A percentile compares a stretch with the other conserved stretches of the same genome.
Evolutionary conservation across 2,329 filamentous ascomycete genomes (phyloP).

Genomic region (Ceratocystis albifundus): DNA sequence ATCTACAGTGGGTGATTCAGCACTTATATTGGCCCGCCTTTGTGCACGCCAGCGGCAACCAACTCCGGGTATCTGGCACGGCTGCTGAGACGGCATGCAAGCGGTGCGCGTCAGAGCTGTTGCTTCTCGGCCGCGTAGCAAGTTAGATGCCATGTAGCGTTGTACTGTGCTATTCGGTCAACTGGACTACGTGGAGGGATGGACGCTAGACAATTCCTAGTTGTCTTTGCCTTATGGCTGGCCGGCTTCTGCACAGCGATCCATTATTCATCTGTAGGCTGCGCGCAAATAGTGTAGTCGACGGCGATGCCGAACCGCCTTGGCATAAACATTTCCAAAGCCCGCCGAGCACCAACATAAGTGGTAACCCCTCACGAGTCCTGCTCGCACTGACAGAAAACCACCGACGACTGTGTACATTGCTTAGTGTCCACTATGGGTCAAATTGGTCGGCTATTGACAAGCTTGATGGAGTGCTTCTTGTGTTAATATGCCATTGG

Average conservation of each 20-base stretch:
- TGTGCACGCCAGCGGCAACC: slow-evolving; percentile 52
- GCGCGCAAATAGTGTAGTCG: slow-evolving; percentile 55
- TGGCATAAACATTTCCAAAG: slow-evolving; percentile 67
- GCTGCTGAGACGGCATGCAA: slow-evolving; percentile 19
- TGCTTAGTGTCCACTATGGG: slow-evolving; percentile 59
- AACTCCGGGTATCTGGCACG: slow-evolving; percentile 51
- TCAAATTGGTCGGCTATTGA: slow-evolving; percentile 49
- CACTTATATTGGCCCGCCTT: slow-evolving; percentile 40
- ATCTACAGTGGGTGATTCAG: slow-evolving; percentile 50
- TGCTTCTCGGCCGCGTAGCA: not conserved
- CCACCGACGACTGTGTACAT: slow-evolving; percentile 54
- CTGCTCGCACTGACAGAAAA: slow-evolving; percentile 53
- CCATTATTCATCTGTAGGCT: slow-evolving; percentile 32
- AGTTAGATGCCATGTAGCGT: too few species aligned
- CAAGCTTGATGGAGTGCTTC: slow-evolving; percentile 50
- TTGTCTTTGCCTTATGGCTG: slow-evolving; percentile 61
- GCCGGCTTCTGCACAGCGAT: slow-evolving; percentile 27
- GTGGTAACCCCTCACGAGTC: not conserved
- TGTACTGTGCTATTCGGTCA: slow-evolving; percentile 22
- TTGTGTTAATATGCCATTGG: slow-evolving; percentile 60
- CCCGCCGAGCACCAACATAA: slow-evolving; percentile 47
- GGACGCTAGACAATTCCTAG: slow-evolving; percentile 63
- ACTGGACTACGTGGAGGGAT: slow-evolving; percentile 59
- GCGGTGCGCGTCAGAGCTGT: not conserved
- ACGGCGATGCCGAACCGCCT: slow-evolving; percentile 40